Conservation (phyloP, 192 early-diverging fungal genomes). For the Coemansia sp. region DNA sequence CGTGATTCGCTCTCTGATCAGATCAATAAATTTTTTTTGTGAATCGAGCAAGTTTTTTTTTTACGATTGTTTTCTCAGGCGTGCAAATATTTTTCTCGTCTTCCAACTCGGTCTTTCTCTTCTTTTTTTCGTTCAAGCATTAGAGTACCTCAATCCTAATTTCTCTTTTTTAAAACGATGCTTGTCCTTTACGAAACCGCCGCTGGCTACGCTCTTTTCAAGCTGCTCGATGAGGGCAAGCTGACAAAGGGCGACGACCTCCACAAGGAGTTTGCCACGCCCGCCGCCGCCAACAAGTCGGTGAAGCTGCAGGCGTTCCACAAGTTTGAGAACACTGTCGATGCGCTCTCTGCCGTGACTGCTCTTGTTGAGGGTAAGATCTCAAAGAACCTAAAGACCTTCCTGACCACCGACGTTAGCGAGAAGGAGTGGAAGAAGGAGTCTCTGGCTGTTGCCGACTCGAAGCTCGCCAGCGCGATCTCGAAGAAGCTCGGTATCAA, state of each 20-base stretch:
- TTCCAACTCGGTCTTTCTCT: background rate
- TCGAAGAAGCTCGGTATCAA: conserved; percentile 85
- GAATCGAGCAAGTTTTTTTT: conserved; percentile 9
- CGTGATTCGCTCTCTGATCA: conserved; percentile 8
- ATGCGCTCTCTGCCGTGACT: conserved; percentile 94
- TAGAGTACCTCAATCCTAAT: background rate
- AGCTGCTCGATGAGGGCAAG: conserved; percentile 87
- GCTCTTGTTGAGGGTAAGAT: conserved; percentile 95
- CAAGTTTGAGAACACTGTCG: conserved; percentile 98
- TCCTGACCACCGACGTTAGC: conserved; percentile 79
- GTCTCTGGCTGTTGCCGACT: conserved; percentile 84
- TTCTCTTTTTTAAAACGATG: conserved; percentile 51
- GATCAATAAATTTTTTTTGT: conserved; percentile 38
- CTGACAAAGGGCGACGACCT: conserved; percentile 83
- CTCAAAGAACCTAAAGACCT: conserved; percentile 90
- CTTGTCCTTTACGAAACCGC: conserved; percentile 96
- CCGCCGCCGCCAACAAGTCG: conserved; percentile 86
- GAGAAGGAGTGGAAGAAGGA: conserved; percentile 92
- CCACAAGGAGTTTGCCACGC: conserved; percentile 84
- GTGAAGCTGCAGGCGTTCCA: conserved; percentile 94
- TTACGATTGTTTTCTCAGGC: conserved; percentile 1
- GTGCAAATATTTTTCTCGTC: background rate
- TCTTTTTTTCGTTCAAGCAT: background rate
- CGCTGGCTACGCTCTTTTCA: conserved; percentile 96
- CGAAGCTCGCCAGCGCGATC: conserved; percentile 84